These are phyloP conservation scores for Spongospora subterranea DNA, from an alignment of 208 protist genomes.

Conservation along the genomic window DNA sequence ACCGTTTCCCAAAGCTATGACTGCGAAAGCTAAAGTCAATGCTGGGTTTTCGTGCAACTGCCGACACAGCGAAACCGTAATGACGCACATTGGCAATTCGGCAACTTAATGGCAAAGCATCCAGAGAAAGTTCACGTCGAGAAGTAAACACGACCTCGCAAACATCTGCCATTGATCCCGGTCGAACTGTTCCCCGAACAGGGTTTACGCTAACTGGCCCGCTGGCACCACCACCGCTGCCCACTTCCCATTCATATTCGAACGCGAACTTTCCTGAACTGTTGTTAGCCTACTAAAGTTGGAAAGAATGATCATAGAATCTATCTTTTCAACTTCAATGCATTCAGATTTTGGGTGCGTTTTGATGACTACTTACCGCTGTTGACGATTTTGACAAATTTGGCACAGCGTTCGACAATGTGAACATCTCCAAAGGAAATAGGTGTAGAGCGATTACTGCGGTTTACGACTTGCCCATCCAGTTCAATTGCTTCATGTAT, in stretches of 20 bases:
- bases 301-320: too few species aligned
- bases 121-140: conserved; percentile 64
- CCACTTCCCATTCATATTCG: too few species aligned
- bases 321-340: too few species aligned
- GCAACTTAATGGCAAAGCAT: conserved; percentile 79
- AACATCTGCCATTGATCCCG: neutral
- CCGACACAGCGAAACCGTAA: conserved; percentile 84
- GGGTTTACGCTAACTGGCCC: too few species aligned
- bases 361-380: conserved; percentile 83
- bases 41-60: conserved; percentile 81
- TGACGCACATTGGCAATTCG: conserved; percentile 81
- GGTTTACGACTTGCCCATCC: conserved; percentile 40
- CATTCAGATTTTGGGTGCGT: too few species aligned
- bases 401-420: neutral
- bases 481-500: conserved; percentile 85
- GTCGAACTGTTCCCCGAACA: neutral
- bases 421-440: conserved; percentile 48
- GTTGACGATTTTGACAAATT: conserved; percentile 56
- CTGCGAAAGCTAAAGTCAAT: conserved; percentile 83
- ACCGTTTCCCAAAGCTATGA: conserved; percentile 88
- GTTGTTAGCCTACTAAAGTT: too few species aligned
- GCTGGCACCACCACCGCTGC: too few species aligned
- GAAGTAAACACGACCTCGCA: neutral
- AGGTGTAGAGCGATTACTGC: neutral
- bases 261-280: too few species aligned